Base-by-base conservation (phyloP, 169 alveolate genomes). In the Plasmodium berghei region DNA sequence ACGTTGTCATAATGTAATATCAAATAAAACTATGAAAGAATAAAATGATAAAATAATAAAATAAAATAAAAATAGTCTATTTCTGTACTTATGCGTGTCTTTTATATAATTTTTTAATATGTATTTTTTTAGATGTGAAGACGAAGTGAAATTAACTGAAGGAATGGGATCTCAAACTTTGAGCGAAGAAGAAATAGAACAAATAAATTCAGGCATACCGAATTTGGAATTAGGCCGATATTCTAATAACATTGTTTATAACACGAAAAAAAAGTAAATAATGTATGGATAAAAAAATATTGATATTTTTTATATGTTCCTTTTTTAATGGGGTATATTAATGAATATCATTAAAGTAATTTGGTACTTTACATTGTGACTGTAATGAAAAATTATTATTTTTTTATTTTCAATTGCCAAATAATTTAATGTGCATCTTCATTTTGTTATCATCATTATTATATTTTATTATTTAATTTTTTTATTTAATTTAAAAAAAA, bases 141-240 rank as follows among this genome's bases (percentile, higher is more conserved):
- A 75, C 67, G 14, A 26, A 22, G 8, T 10, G 14, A 52, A 75
- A 14, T 75, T 75, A 26, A 55, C 88, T 6, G 18, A 54, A 9
- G 46, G 26, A 14, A 26, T 75, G 14, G 18, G 45, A 16, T n/a
- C 42, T 20, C 18, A 34, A n/a, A 62, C 9, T 22, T 34, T 75
- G 24, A 62, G 75, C 56, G 75, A 75, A 46, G 88, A 75, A 40
- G 88, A 75, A 75, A 75, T 75, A 48, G 88, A 75, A 26, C 77
- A 75, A 48, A 42, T 75, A 54, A 75, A 75, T 42, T 56, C 64
- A 12, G 88, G 88, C 14, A 52, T 28, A n/a, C 40, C 52, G 22
- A 66, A 42, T 24, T 64, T 18, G 16, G 26, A 48, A 16, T 42
- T 45, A 16, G 75, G 20, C 45, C 16, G 48, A 20, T 75, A 75